phyloP scores from a whole-genome alignment of 202 grass and related monocot genomes.

The Carex sylvatica region DNA sequence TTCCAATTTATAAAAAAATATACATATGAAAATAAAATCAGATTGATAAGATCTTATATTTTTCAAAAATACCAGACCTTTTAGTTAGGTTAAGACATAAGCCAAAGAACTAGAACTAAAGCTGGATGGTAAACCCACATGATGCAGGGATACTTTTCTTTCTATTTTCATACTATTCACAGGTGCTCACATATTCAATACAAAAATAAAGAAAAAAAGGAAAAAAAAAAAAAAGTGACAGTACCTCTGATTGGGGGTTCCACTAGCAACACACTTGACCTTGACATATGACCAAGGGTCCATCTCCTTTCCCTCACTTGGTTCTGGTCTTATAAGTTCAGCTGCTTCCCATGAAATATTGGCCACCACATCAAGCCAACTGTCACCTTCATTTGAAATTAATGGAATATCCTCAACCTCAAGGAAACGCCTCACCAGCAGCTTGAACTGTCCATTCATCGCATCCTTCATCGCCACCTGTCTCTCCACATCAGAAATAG shows the following conservation, averaged over 20 bases:
- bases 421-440: constrained; percentile 82
- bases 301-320: constrained; percentile 84
- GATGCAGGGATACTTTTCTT: neutral
- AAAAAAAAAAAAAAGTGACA: constrained; percentile 4
- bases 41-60: neutral
- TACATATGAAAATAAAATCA: neutral
- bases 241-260: constrained; percentile 72
- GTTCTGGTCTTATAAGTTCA: constrained; percentile 78
- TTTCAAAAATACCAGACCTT: neutral
- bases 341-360: constrained; percentile 91
- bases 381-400: constrained; percentile 41
- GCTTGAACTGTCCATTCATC: constrained; percentile 93
- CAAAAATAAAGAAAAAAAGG: neutral
- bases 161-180: neutral
- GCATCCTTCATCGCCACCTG: constrained; percentile 83
- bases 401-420: constrained; percentile 61
- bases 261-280: constrained; percentile 91
- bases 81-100: neutral
- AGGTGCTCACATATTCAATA: neutral
- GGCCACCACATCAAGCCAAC: constrained; percentile 81
- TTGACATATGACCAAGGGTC: constrained; percentile 93
- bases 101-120: neutral
- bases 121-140: neutral
- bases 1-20: neutral
- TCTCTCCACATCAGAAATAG: constrained; percentile 53